These are phyloP conservation scores for Rhododendron kiyosumense DNA, from an alignment of 148 eudicot species.

Conservation along the genomic window DNA sequence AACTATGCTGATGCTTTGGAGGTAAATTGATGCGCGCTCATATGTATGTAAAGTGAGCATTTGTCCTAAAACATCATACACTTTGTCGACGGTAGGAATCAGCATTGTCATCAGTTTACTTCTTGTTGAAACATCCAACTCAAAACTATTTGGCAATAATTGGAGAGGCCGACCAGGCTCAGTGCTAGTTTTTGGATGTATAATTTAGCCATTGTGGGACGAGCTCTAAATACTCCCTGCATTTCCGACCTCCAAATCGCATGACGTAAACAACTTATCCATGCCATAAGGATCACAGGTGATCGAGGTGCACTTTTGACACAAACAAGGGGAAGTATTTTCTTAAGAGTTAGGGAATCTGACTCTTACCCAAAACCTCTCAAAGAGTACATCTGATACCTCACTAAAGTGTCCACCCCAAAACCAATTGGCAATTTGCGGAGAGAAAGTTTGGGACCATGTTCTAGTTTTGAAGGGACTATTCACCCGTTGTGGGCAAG, in stretches of 20 bases:
- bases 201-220: background rate
- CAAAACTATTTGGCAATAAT: background rate
- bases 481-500: background rate
- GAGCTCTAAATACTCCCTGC: background rate
- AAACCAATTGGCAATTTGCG: background rate
- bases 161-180: background rate
- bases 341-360: background rate
- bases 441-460: background rate
- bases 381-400: background rate
- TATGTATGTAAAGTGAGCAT: background rate
- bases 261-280: background rate
- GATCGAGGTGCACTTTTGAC: background rate
- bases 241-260: background rate
- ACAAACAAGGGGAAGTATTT: background rate
- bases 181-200: background rate
- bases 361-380: background rate
- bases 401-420: background rate
- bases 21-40: conserved; percentile 29
- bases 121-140: background rate
- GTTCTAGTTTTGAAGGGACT: background rate
- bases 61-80: background rate
- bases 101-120: background rate
- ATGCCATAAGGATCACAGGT: background rate
- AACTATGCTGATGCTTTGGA: conserved; percentile 68
- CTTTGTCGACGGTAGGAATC: background rate